Evolutionary conservation across 2,329 filamentous ascomycete genomes (phyloP).

Genomic region (Karstenula rhodostoma): DNA sequence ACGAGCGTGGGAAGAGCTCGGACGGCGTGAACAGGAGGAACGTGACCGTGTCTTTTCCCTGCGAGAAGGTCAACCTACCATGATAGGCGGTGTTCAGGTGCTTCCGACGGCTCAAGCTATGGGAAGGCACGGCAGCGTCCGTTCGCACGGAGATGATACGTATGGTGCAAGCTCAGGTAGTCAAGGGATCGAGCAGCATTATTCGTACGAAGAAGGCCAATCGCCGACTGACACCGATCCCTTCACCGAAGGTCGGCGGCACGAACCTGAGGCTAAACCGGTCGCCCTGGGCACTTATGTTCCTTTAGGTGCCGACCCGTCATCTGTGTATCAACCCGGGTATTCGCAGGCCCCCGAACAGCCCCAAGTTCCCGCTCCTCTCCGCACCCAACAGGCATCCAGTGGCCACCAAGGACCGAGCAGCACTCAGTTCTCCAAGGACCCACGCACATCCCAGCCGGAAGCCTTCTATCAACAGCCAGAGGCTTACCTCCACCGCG

Average conservation of each 20-base stretch:
- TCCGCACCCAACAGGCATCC: slow-evolving; percentile 27
- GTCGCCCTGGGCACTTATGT: slow-evolving; percentile 46
- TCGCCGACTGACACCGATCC: slow-evolving; percentile 69
- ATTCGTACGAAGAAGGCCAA: slow-evolving; percentile 59
- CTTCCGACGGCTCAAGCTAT: slow-evolving; percentile 86
- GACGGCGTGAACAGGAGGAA: slow-evolving; percentile 90
- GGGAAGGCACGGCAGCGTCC: slow-evolving; percentile 60
- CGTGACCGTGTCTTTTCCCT: slow-evolving; percentile 86
- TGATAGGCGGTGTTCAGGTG: slow-evolving; percentile 93
- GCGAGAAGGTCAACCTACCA: slow-evolving; percentile 84
- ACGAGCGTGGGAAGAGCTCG: slow-evolving; percentile 96
- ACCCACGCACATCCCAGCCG: slow-evolving; percentile 40
- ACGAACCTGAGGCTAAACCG: slow-evolving; percentile 42
- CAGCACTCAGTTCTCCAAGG: slow-evolving; percentile 28
- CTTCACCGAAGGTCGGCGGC: slow-evolving; percentile 60
- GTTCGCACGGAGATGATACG: slow-evolving; percentile 44
- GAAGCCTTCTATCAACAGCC: slow-evolving; percentile 51
- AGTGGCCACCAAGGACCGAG: slow-evolving; percentile 27
- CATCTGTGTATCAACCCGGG: slow-evolving; percentile 27
- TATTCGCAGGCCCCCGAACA: slow-evolving; percentile 30
- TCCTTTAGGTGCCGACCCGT: slow-evolving; percentile 38
- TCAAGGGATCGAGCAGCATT: slow-evolving; percentile 52
- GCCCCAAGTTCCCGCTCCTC: slow-evolving; percentile 36
- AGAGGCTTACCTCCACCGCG: slow-evolving; percentile 46
- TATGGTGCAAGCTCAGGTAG: slow-evolving; percentile 43